Evolutionary conservation across 2,329 filamentous ascomycete genomes (phyloP).

Genomic region (Alternaria novae-zelandiae): DNA sequence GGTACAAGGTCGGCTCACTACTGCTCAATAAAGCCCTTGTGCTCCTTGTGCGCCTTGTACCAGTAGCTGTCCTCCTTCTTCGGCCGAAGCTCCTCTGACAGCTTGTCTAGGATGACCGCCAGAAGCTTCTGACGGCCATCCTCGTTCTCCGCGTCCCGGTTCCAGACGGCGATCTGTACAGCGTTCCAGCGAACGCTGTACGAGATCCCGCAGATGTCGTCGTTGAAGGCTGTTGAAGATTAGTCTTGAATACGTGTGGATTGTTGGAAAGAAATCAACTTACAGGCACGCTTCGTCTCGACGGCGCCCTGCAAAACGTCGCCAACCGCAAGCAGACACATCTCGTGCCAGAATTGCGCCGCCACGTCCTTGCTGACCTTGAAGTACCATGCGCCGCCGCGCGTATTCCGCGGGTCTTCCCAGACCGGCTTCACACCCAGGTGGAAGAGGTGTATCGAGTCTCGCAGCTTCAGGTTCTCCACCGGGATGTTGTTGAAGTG

Average conservation of each 20-base stretch:
- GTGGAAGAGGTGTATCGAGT: conserved; percentile 78
- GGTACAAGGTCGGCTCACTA: conserved; percentile 9
- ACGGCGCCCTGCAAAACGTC: conserved; percentile 79
- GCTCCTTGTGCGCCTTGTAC: conserved; percentile 90
- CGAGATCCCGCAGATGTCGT: conserved; percentile 85
- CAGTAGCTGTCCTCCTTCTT: conserved; percentile 69
- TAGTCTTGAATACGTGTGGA: not conserved
- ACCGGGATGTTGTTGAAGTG: conserved; percentile 75
- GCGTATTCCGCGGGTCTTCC: conserved; percentile 85
- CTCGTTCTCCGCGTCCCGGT: conserved; percentile 82
- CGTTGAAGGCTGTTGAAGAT: conserved; percentile 60
- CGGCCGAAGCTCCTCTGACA: conserved; percentile 75
- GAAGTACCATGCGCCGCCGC: conserved; percentile 92
- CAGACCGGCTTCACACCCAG: conserved; percentile 81
- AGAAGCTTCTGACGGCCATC: conserved; percentile 78
- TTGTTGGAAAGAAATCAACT: conserved; percentile 31
- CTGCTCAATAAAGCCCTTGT: conserved; percentile 70
- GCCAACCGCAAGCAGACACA: conserved; percentile 82
- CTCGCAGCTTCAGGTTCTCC: conserved; percentile 71
- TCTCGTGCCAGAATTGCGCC: conserved; percentile 79
- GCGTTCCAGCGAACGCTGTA: conserved; percentile 89
- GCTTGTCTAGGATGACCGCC: conserved; percentile 72
- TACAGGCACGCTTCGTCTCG: conserved; percentile 65
- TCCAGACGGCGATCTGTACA: conserved; percentile 90
- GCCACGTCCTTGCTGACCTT: conserved; percentile 77